phyloP scores from a whole-genome alignment of 2,329 filamentous ascomycete genomes.

The Alternaria burnsii region DNA sequence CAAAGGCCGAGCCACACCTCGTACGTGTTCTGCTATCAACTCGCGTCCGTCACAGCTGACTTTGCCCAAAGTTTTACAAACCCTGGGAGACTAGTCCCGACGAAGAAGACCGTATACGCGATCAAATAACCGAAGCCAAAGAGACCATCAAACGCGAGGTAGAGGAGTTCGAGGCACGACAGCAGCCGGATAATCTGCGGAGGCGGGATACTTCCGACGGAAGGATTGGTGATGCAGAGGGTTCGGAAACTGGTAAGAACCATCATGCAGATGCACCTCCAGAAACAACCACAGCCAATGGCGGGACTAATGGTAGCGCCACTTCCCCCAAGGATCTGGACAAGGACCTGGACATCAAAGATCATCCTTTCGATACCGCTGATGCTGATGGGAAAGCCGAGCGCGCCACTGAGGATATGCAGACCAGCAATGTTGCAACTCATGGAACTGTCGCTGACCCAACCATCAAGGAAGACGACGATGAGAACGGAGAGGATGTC shows the following conservation, averaged over 20 bases:
- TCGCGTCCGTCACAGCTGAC: conserved; percentile 26
- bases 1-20: conserved; percentile 74
- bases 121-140: conserved; percentile 73
- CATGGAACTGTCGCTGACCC: conserved; percentile 45
- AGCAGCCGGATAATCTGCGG: conserved; percentile 41
- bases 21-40: conserved; percentile 61
- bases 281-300: conserved; percentile 31
- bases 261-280: conserved; percentile 32
- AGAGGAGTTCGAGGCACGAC: conserved; percentile 65
- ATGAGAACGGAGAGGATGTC: conserved; percentile 78
- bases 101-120: conserved; percentile 75
- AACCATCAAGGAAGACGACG: conserved; percentile 60
- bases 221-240: conserved; percentile 26
- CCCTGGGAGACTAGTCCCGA: conserved; percentile 77
- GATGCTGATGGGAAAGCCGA: conserved; percentile 28
- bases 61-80: conserved; percentile 74
- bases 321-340: conserved; percentile 33
- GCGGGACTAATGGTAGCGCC: conserved; percentile 35
- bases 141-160: conserved; percentile 70
- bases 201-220: conserved; percentile 25
- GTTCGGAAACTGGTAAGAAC: conserved; percentile 35
- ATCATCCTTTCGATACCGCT: conserved; percentile 32
- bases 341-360: conserved; percentile 37
- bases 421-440: conserved; percentile 26
- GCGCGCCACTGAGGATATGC: conserved; percentile 25